Percentiles rank a stretch among this genome's conserved stretches.
Evolutionary conservation across 2,329 filamentous ascomycete species (phyloP).

Genomic region (Fusarium brachygibbosum): DNA sequence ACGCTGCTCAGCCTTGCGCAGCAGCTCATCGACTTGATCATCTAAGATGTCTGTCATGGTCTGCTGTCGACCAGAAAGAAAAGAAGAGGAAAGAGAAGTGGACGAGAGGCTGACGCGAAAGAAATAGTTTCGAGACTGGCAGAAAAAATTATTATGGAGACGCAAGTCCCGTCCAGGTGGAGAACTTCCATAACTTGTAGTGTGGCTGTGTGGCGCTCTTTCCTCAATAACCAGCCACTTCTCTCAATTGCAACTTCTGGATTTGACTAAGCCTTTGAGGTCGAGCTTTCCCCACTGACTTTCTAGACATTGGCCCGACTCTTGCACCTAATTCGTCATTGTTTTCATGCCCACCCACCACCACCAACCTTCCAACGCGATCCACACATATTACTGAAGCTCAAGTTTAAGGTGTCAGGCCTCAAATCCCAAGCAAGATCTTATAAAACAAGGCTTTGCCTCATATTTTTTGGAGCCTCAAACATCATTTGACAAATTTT

Average conservation of each 20-base stretch:
- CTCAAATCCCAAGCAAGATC: conserved; percentile 2
- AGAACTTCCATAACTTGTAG: background rate
- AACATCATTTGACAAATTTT: conserved; percentile 9
- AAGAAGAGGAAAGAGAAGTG: conserved; percentile 19
- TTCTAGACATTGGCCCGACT: background rate
- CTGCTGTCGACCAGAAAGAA: conserved; percentile 43
- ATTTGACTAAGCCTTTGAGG: background rate
- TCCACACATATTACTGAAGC: conserved; percentile 13
- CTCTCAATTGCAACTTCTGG: background rate
- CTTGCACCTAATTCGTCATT: conserved; percentile 11
- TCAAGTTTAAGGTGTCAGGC: conserved; percentile 12
- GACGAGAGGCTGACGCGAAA: conserved; percentile 35
- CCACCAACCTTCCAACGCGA: conserved; percentile 9
- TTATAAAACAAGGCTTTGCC: conserved; percentile 9
- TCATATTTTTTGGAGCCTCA: background rate
- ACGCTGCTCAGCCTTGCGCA: conserved; percentile 53
- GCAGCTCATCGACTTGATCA: conserved; percentile 52
- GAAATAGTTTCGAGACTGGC: conserved; percentile 38
- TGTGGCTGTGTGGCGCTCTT: conserved; percentile 1
- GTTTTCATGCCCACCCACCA: conserved; percentile 11
- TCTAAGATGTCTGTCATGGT: conserved; percentile 51
- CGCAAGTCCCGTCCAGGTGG: background rate
- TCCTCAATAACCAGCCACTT: background rate
- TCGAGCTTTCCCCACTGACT: conserved; percentile 2
- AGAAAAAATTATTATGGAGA: conserved; percentile 37